These are phyloP conservation scores for Panus rudis DNA, from an alignment of 768 basidiomycete genomes.

Conservation along the genomic window DNA sequence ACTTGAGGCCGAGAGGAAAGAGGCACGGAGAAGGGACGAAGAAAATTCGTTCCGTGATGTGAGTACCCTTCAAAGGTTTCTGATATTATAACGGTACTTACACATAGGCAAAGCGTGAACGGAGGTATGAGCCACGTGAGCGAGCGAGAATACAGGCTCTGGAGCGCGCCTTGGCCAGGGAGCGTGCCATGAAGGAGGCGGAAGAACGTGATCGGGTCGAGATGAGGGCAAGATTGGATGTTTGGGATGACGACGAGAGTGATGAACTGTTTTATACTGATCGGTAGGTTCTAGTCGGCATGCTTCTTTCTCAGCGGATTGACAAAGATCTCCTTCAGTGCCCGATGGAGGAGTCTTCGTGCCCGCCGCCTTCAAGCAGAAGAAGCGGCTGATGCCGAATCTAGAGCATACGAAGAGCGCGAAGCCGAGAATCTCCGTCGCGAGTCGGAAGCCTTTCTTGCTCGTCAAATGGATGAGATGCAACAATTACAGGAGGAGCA, in stretches of 20 bases:
- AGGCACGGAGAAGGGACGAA: slow-evolving; percentile 67
- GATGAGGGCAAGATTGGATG: slow-evolving; percentile 72
- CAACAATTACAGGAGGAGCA: slow-evolving; percentile 87
- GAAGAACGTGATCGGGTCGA: slow-evolving; percentile 77
- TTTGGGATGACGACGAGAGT: slow-evolving; percentile 92
- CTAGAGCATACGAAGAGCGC: slow-evolving; percentile 73
- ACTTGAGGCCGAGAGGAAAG: slow-evolving; percentile 74
- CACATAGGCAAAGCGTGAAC: slow-evolving; percentile 59
- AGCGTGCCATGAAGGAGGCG: slow-evolving; percentile 63
- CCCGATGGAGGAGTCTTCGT: slow-evolving; percentile 80
- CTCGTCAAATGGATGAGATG: slow-evolving; percentile 93
- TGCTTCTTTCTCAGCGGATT: slow-evolving; percentile 3
- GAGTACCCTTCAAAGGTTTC: slow-evolving; percentile 25
- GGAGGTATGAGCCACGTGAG: slow-evolving; percentile 89
- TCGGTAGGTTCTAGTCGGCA: slow-evolving; percentile 39
- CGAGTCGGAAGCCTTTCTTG: slow-evolving; percentile 91
- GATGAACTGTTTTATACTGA: slow-evolving; percentile 92
- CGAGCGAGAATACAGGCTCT: slow-evolving; percentile 70
- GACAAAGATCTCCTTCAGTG: slow-evolving; percentile 37
- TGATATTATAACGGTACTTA: slow-evolving; percentile 3
- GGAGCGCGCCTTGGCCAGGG: slow-evolving; percentile 69
- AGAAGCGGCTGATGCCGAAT: slow-evolving; percentile 77
- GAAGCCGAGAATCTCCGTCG: slow-evolving; percentile 82
- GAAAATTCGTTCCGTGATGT: slow-evolving; percentile 86
- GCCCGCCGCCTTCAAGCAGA: slow-evolving; percentile 67